Evolutionary conservation across 1,284 basidiomycete genomes (phyloP).

Genomic region (Ustilago bromivora): DNA sequence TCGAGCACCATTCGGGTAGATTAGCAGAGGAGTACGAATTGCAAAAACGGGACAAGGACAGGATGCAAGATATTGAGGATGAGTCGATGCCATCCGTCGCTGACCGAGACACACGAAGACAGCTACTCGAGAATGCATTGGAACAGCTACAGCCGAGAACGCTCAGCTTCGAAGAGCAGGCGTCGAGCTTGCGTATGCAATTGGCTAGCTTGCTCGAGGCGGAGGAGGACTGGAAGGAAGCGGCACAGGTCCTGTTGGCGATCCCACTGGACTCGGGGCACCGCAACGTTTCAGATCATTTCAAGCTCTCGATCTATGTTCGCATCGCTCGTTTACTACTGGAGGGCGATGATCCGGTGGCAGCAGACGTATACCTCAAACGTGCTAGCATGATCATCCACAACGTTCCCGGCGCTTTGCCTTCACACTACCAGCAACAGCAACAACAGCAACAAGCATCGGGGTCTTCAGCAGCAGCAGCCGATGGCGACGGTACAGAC

Average conservation of each 20-base stretch:
- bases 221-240: constrained; percentile 91
- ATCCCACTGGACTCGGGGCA: constrained; percentile 92
- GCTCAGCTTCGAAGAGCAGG: constrained; percentile 92
- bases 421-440: constrained; percentile 31
- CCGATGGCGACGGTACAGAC: constrained; percentile 6
- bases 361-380: constrained; percentile 95
- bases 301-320: constrained; percentile 90
- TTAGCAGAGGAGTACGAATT: constrained; percentile 75
- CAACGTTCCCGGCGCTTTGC: constrained; percentile 58
- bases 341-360: constrained; percentile 92
- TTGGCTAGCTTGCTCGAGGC: constrained; percentile 87
- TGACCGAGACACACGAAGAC: constrained; percentile 57
- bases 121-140: constrained; percentile 80
- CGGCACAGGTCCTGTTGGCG: constrained; percentile 88
- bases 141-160: constrained; percentile 79
- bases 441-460: constrained; percentile 9
- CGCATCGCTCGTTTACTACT: constrained; percentile 93
- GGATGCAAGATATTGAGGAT: constrained; percentile 32
- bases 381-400: constrained; percentile 91
- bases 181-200: constrained; percentile 84
- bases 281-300: constrained; percentile 80
- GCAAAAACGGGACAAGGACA: constrained; percentile 70
- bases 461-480: constrained; percentile 10
- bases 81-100: constrained; percentile 44
- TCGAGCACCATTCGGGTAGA: constrained; percentile 72